phyloP scores from a whole-genome alignment of 192 early-diverging fungal species.

The Coemansia sp. region DNA sequence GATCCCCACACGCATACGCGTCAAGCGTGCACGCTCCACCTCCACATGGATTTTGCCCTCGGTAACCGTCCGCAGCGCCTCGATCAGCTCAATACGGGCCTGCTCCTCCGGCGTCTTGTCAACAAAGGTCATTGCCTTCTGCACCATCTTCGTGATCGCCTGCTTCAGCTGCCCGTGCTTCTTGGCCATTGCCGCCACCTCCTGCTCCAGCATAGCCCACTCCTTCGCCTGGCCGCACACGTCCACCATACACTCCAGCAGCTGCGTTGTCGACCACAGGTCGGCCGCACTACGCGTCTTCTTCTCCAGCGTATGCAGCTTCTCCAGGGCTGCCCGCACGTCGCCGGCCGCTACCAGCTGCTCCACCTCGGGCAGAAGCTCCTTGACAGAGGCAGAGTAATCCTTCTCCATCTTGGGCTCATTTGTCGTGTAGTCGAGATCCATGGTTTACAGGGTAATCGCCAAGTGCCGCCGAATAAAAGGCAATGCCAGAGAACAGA shows the following conservation, averaged over 20 bases:
- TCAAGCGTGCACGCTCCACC: constrained; percentile 92
- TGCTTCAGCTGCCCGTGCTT: constrained; percentile 94
- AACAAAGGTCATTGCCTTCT: constrained; percentile 82
- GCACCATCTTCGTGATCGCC: constrained; percentile 94
- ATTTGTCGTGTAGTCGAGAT: constrained; percentile 34
- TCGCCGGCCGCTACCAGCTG: constrained; percentile 61
- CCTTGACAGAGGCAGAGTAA: constrained; percentile 73
- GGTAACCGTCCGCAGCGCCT: constrained; percentile 88
- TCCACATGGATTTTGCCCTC: constrained; percentile 99
- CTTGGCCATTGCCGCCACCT: constrained; percentile 89
- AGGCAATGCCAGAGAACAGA: too few species aligned
- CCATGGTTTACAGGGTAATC: constrained; percentile 12
- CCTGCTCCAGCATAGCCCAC: constrained; percentile 88
- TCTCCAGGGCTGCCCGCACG: constrained; percentile 81
- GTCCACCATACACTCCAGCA: constrained; percentile 73
- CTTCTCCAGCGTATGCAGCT: constrained; percentile 83
- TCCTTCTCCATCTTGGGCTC: constrained; percentile 89
- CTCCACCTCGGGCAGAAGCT: constrained; percentile 72
- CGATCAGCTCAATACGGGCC: constrained; percentile 86
- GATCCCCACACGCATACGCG: constrained; percentile 81
- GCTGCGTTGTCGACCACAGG: constrained; percentile 78
- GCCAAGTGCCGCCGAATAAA: too few species aligned
- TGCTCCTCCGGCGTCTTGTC: constrained; percentile 79
- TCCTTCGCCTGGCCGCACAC: constrained; percentile 67
- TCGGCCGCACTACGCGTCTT: constrained; percentile 90